These are phyloP conservation scores for Phylloporus sp. DNA, from an alignment of 768 basidiomycete species.

Conservation along the genomic window DNA sequence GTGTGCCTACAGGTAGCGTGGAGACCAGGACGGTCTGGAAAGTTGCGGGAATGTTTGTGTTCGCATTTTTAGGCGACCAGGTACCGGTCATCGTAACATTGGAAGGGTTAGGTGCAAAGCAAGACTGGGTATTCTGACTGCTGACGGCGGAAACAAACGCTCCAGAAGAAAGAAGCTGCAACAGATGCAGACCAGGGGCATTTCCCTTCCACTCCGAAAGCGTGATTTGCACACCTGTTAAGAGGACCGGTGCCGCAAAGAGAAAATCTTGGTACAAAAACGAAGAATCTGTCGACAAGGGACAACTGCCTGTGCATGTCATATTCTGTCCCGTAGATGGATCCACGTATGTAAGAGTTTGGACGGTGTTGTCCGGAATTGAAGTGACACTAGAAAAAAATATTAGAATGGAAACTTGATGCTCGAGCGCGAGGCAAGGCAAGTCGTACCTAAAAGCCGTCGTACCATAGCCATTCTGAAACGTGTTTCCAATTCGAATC, in stretches of 20 bases:
- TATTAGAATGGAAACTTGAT: slow-evolving; percentile 6
- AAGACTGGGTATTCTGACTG: slow-evolving; percentile 59
- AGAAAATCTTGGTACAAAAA: slow-evolving; percentile 93
- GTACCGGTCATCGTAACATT: slow-evolving; percentile 61
- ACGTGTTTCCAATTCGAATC: slow-evolving; percentile 88
- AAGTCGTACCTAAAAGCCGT: slow-evolving; percentile 72
- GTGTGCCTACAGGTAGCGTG: slow-evolving; percentile 58
- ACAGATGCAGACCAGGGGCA: slow-evolving; percentile 78
- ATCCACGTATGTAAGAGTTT: slow-evolving; percentile 74
- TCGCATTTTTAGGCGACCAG: slow-evolving; percentile 63
- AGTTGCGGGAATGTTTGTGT: slow-evolving; percentile 79
- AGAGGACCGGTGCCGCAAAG: slow-evolving; percentile 55
- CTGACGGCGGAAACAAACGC: slow-evolving; percentile 78
- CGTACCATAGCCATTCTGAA: slow-evolving; percentile 75
- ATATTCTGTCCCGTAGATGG: slow-evolving; percentile 67
- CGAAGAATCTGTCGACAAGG: slow-evolving; percentile 70
- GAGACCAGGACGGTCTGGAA: slow-evolving; percentile 71
- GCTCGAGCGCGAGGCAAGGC: not conserved
- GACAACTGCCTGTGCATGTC: slow-evolving; percentile 78
- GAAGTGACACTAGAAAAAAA: slow-evolving; percentile 63
- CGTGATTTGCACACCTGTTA: slow-evolving; percentile 88
- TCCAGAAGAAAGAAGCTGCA: slow-evolving; percentile 92
- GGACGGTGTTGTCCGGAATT: slow-evolving; percentile 84
- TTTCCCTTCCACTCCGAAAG: slow-evolving; percentile 72
- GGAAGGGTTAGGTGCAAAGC: slow-evolving; percentile 75